Base-by-base conservation (phyloP, 257 asterid species). In the Linaria vulgaris region DNA sequence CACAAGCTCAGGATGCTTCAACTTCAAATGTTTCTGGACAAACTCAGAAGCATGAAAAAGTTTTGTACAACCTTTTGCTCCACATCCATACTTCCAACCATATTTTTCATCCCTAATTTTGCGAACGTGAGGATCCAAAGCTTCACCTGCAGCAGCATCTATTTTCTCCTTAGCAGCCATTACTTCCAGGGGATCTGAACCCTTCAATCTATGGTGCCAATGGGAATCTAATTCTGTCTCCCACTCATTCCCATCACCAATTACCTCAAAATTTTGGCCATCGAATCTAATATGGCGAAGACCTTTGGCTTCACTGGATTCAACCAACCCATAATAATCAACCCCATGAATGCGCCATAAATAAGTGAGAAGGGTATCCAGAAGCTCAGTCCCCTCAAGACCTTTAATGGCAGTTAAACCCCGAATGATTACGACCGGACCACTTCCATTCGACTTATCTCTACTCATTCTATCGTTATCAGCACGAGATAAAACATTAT, bases 41-140 rank as follows among this genome's bases (percentile, higher is more conserved):
- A 87, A 94, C 82, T 94, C 99, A 6, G 95, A 71, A 25, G 99
- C 97, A 73, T 94, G 99, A 75, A 94, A 94, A 74, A 94, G 95
- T 78, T 94, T 94, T n/a, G 99, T 90, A 66, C 99, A 94, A 52
- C 99, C 99, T 80, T 94, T 94, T 56, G 99, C 99, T 71, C 99
- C 99, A 77, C 99, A 94, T 57, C 99, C 99, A 81, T 90, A 94
- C 81, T 94, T 94, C 97, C 99, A 90, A 19, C 99, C 99, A 68
- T 94, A 94, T 81, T 94, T 94, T 82, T 94, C 99, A 74, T 94
- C 99, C 82, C 96, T 90, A 70, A 94, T 94, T 69, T 94, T 90
- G 66, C 99, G 95, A 39, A 94, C 95, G 71, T 68, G 69, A 10
- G 99, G 97, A 53, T 94, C 97, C 74, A 94, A 81, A 22, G 78